Percentiles rank a stretch among this genome's conserved stretches.
phyloP scores from a whole-genome alignment of 164 flowering plant genomes.

The Magnolia kwangsiensis region DNA sequence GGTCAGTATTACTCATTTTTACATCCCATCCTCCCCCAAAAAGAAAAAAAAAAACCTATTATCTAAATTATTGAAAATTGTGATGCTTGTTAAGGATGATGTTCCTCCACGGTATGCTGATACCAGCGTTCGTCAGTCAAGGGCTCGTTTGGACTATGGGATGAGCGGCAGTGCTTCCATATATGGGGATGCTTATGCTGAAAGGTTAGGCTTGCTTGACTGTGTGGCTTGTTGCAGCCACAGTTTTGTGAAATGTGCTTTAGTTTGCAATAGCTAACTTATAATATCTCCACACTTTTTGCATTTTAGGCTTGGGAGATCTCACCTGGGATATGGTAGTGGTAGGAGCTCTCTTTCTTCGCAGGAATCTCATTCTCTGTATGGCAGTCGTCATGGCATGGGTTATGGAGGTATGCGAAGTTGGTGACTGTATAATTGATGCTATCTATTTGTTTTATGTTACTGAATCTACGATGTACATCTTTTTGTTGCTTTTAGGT shows the following conservation, averaged over 20 bases:
- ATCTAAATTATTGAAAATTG: background rate
- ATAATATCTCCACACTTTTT: background rate
- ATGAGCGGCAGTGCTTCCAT: slow-evolving; percentile 50
- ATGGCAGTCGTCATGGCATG: slow-evolving; percentile 76
- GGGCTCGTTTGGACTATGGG: slow-evolving; percentile 90
- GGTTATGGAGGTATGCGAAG: slow-evolving; percentile 60
- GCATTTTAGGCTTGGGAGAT: slow-evolving; percentile 65
- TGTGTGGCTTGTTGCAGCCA: background rate
- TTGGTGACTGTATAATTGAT: background rate
- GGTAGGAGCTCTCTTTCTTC: slow-evolving; percentile 65
- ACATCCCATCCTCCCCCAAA: background rate
- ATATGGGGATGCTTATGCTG: slow-evolving; percentile 73
- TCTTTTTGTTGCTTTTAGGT: slow-evolving; percentile 34
- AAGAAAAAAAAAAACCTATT: too few species aligned
- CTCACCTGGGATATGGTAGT: slow-evolving; percentile 58
- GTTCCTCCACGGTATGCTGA: slow-evolving; percentile 84
- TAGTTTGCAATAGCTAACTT: background rate
- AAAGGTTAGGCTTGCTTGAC: slow-evolving; percentile 43
- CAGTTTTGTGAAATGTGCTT: background rate
- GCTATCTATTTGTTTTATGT: background rate
- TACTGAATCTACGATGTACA: background rate
- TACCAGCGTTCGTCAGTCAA: slow-evolving; percentile 67
- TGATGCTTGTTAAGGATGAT: slow-evolving; percentile 52
- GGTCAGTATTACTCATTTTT: slow-evolving; percentile 40
- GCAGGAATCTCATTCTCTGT: slow-evolving; percentile 70